Conservation (phyloP, 768 basidiomycete species). For the Lentinula sp. region DNA sequence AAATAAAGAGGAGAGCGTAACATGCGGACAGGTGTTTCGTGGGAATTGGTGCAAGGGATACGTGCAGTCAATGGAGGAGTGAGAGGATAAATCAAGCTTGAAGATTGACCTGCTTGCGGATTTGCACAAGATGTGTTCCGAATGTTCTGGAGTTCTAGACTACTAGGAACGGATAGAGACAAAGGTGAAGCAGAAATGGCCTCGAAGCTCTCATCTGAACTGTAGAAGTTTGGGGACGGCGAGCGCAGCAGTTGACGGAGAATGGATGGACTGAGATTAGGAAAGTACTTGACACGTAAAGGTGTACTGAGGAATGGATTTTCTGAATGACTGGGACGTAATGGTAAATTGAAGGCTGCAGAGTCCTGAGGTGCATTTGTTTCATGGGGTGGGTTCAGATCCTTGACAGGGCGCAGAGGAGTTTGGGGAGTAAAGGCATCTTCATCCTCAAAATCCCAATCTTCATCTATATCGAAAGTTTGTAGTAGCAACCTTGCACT, state of each 20-base stretch:
- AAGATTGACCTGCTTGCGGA: not conserved
- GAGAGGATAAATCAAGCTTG: slow-evolving; percentile 10
- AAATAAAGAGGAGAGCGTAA: not conserved
- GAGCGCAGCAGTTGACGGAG: not conserved
- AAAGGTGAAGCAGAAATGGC: not conserved
- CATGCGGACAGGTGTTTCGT: slow-evolving; percentile 3
- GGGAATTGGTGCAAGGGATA: slow-evolving; percentile 6
- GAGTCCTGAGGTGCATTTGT: not conserved
- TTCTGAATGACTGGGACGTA: not conserved
- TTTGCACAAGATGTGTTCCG: not conserved
- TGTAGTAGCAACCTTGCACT: not conserved
- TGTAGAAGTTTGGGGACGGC: not conserved
- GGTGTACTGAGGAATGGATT: slow-evolving; percentile 1
- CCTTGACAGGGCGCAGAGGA: not conserved
- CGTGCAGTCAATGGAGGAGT: slow-evolving; percentile 16
- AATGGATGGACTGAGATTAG: slow-evolving; percentile 1
- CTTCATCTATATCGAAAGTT: not conserved
- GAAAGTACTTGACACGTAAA: not conserved
- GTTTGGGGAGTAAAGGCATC: not conserved
- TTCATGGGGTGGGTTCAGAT: not conserved
- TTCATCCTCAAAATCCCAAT: not conserved
- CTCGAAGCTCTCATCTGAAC: not conserved
- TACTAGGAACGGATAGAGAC: not conserved
- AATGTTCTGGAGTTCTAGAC: not conserved
- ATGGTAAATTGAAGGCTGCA: not conserved